Evolutionary conservation across 306 rosid species (phyloP), one percentile per base, ranked within the genome.

Genomic region (Trifolium subterraneum): DNA sequence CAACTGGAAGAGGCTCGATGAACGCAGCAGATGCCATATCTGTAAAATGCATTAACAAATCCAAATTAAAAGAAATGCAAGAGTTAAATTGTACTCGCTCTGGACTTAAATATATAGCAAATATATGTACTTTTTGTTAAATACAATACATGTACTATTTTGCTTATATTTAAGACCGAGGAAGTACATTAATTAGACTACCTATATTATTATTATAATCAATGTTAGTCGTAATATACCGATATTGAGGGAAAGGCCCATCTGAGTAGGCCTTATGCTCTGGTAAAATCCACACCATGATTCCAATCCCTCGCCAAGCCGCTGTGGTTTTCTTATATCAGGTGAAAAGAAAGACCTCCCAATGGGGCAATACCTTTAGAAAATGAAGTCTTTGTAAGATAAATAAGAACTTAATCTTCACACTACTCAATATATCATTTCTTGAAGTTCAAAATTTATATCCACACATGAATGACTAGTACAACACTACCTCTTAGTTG

Each of bases 21-120:
- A 92, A 94, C 0, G 96, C 95, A 65, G 99, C 99, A 47, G 97
- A 90, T 70, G 99, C 97, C 99, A 94, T 94, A 84, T 94, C 99
- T 94, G 66, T 38, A 27, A 11, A 64, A 64, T 2, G 69, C 50
- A 64, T 64, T 63, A 64, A 64, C 23, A 23, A 38, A 25, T 2
- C 14, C 72, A n/a, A 35, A 63, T 6, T 16, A 13, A 2, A 18
- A 60, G 18, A 75, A 22, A 41, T 15, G 20, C 44, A 38, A 15
- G 36, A 76, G 33, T 64, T 18, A 64, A 18, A 38, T 52, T 16
- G 44, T 54, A 47, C 50, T 56, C 7, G 20, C 63, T 55, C 62
- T 25, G n/a, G n/a, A 22, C 62, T 55, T 55, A 12, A 11, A 23
- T 10, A 55, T 23, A 22, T 23, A 22, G 62, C 14, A 10, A 19